Conservation (phyloP, 768 basidiomycete genomes). For the Mycena galopus region DNA sequence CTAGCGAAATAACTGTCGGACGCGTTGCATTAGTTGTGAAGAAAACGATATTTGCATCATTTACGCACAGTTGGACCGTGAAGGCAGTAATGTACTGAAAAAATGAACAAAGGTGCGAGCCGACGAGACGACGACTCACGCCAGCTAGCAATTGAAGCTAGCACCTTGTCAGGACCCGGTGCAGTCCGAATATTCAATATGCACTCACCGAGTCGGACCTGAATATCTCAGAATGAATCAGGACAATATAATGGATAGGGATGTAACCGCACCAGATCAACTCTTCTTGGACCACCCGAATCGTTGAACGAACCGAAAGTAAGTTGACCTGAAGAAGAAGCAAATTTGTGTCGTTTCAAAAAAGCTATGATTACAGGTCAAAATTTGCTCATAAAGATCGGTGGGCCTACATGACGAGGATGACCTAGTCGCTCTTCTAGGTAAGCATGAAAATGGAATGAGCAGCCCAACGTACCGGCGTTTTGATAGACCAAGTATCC, state of each 20-base stretch:
- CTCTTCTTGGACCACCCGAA: not conserved
- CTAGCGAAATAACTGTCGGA: constrained; percentile 2
- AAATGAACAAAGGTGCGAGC: not conserved
- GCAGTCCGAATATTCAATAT: not conserved
- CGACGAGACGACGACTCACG: not conserved
- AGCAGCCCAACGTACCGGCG: not conserved
- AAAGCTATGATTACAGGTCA: not conserved
- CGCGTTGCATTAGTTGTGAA: not conserved
- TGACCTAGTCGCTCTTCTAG: not conserved
- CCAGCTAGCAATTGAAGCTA: constrained; percentile 31
- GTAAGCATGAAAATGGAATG: not conserved
- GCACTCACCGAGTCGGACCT: constrained; percentile 29
- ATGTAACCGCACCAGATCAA: constrained; percentile 25
- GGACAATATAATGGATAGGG: not conserved
- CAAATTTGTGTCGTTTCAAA: constrained; percentile 24
- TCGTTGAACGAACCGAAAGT: constrained; percentile 14
- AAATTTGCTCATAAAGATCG: not conserved
- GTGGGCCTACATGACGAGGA: constrained; percentile 7
- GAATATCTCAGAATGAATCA: not conserved
- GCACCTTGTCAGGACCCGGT: not conserved
- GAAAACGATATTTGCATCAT: not conserved
- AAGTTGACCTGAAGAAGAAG: constrained; percentile 20
- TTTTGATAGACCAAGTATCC: not conserved
- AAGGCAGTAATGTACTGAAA: constrained; percentile 30
- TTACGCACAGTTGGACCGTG: constrained; percentile 21